Percentiles rank a stretch among this genome's conserved stretches.
Evolutionary conservation across 225 moss, liverwort and hornwort species (phyloP).

Genomic region (Bryoerythrophyllum caledonicum): DNA sequence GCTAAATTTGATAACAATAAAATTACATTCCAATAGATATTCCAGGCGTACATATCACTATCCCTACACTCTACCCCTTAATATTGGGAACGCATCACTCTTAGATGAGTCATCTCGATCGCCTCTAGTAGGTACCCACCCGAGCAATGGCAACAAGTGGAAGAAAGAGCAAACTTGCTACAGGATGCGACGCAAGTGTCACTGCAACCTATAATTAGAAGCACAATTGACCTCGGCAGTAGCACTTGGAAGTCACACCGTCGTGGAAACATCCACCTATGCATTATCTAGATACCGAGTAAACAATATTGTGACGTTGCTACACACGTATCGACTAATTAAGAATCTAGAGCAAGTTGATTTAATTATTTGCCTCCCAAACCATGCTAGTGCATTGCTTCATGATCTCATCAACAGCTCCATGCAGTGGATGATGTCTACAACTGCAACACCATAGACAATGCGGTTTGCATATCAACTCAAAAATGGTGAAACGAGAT

Average conservation of each 20-base stretch:
- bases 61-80: background rate
- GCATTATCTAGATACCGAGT: background rate
- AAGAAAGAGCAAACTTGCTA: slow-evolving; percentile 59
- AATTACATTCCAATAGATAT: background rate
- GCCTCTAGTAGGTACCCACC: slow-evolving; percentile 38
- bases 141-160: slow-evolving; percentile 75
- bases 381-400: background rate
- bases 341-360: background rate
- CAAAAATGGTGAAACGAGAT: slow-evolving; percentile 1
- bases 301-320: background rate
- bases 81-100: background rate
- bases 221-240: slow-evolving; percentile 17
- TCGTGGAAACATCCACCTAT: background rate
- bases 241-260: background rate
- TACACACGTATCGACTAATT: background rate
- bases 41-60: background rate
- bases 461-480: background rate
- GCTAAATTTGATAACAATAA: background rate
- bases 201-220: slow-evolving; percentile 62
- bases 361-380: slow-evolving; percentile 1
- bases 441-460: background rate
- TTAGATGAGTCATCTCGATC: background rate
- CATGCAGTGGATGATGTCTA: background rate
- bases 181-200: slow-evolving; percentile 69
- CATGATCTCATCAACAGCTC: background rate